phyloP scores from a whole-genome alignment of 2,329 filamentous ascomycete species.

The Cladosporium phlei region DNA sequence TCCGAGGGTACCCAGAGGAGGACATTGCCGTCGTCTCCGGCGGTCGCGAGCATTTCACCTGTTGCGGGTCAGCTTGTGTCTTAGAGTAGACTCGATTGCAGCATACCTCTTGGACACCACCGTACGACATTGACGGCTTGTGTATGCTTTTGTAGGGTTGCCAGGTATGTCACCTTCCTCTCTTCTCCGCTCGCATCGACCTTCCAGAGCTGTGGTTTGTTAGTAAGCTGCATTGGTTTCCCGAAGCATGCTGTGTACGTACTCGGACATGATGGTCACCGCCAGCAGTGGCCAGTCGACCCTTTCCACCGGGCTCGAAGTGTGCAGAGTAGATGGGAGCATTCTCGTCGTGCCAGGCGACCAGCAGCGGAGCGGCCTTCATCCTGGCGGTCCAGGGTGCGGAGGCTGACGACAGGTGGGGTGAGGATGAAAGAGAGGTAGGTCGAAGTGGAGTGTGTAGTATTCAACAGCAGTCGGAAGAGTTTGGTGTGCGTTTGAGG shows the following conservation, averaged over 20 bases:
- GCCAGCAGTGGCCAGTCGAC: slow-evolving; percentile 85
- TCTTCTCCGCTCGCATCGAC: slow-evolving; percentile 81
- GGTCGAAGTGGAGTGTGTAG: neutral
- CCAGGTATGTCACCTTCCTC: slow-evolving; percentile 83
- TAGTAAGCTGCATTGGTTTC: slow-evolving; percentile 3
- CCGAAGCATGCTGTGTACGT: slow-evolving; percentile 24
- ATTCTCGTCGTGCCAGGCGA: slow-evolving; percentile 98
- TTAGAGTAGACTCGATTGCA: slow-evolving; percentile 3
- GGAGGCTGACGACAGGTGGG: neutral
- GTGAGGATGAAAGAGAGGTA: neutral
- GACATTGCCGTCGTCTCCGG: slow-evolving; percentile 95
- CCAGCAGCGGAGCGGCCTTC: slow-evolving; percentile 94
- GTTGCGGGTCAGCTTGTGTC: slow-evolving; percentile 8
- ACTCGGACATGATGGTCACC: slow-evolving; percentile 96
- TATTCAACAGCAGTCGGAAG: neutral
- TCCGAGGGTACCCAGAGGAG: slow-evolving; percentile 93
- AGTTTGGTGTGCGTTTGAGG: neutral
- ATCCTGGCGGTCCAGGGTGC: slow-evolving; percentile 46
- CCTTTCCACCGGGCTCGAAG: slow-evolving; percentile 89
- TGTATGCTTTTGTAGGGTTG: slow-evolving; percentile 86
- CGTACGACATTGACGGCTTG: slow-evolving; percentile 97
- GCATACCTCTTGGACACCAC: slow-evolving; percentile 84
- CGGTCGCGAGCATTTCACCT: slow-evolving; percentile 92
- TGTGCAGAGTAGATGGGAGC: slow-evolving; percentile 95
- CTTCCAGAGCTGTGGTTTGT: slow-evolving; percentile 69